Base-by-base conservation (phyloP, 1,139 yeast genomes). In the Barnettozyma hawaiiensis region DNA sequence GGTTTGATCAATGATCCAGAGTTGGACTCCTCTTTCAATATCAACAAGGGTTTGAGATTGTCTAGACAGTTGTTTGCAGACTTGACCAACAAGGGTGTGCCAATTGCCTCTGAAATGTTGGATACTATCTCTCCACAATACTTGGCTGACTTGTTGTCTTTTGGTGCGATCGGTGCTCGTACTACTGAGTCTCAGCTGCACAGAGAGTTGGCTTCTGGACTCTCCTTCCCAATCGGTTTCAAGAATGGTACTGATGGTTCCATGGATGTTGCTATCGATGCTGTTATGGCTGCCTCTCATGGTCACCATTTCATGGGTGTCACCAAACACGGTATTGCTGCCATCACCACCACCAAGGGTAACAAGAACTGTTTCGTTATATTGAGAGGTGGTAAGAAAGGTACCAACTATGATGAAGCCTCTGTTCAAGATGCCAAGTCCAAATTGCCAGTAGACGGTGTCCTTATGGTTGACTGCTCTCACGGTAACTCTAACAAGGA, bases 141-240 rank as follows among this genome's bases (percentile, higher is more conserved):
- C 73, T 75, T 92, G 55, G 83, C 95, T 23, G 98, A 92, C 65
- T 73, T 89, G 54, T 76, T 92, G 55, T 85, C 96, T 34, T 81
- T 92, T 55, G 98, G 98, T 55, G 98, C 98, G 47, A 87, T 92
- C 68, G 98, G 98, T 60, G 98, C 98, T 43, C 81, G 98, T 73
- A 92, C 98, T 49, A 92, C 98, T 42, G 98, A 92, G 71, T 87
- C 97, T 40, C 98, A 92, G 68, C 77, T 92, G 51, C 98, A 92
- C 71, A 82, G 98, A 67, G 98, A 92, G 69, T 76, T 92, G 58
- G 95, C 97, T 18, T 87, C 97, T 5, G 98, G 97, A 39, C 75
- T 92, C 52, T 85, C 96, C 10, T 92, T 92, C 90, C 98, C 98
- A 47, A 82, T 92, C 48, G 98, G 98, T 43, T 92, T 92, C 83